Evolutionary conservation across 129 eudicot genomes (phyloP).

Genomic region (Deinandra increscens): DNA sequence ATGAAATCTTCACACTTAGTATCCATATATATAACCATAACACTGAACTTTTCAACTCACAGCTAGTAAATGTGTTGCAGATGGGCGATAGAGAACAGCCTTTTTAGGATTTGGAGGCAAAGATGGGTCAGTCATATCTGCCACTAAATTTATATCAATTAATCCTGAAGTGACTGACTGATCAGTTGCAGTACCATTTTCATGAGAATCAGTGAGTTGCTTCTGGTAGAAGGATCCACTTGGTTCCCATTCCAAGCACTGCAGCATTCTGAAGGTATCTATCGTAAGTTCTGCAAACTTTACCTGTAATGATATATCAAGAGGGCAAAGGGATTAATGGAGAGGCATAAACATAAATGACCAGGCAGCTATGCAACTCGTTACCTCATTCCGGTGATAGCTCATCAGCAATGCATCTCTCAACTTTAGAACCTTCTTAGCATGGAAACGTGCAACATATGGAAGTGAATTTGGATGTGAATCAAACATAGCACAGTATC

Average conservation of each 20-base stretch:
- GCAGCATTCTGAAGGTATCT: slow-evolving; percentile 96
- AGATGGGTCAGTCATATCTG: slow-evolving; percentile 87
- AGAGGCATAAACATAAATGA: neutral
- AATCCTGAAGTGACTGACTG: slow-evolving; percentile 83
- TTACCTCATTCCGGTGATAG: slow-evolving; percentile 94
- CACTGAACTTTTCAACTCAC: slow-evolving; percentile 52
- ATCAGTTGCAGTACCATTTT: slow-evolving; percentile 54
- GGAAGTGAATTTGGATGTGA: slow-evolving; percentile 76
- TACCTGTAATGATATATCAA: slow-evolving; percentile 50
- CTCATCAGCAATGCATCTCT: slow-evolving; percentile 85
- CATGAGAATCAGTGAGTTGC: slow-evolving; percentile 54
- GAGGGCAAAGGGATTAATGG: neutral
- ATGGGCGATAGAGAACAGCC: slow-evolving; percentile 84
- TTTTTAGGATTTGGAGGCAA: slow-evolving; percentile 96
- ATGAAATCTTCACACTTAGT: neutral
- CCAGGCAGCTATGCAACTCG: slow-evolving; percentile 15
- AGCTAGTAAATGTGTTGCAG: slow-evolving; percentile 77
- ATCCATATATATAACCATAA: neutral
- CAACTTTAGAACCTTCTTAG: slow-evolving; percentile 84
- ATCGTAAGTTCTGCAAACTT: slow-evolving; percentile 87
- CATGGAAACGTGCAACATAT: slow-evolving; percentile 84
- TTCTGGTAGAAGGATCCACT: slow-evolving; percentile 87
- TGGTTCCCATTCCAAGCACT: slow-evolving; percentile 99
- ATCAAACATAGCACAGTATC: slow-evolving; percentile 75
- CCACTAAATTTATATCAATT: slow-evolving; percentile 87